phyloP scores from a whole-genome alignment of 768 basidiomycete genomes.

The Psilocybe cyanescens region DNA sequence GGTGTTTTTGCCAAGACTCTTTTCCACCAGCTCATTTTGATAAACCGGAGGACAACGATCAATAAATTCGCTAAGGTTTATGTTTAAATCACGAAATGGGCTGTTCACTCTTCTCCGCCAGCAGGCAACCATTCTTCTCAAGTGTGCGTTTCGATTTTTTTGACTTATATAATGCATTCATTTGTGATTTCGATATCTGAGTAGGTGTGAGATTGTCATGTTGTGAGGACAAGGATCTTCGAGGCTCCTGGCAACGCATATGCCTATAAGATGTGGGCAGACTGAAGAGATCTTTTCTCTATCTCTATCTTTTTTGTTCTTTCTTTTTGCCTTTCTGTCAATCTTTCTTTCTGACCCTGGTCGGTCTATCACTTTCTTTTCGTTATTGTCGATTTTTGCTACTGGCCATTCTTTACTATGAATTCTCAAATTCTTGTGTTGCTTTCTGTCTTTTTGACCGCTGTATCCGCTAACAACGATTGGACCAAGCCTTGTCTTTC shows the following conservation, averaged over 20 bases:
- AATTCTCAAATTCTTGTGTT: constrained; percentile 11
- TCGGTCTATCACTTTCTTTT: constrained; percentile 13
- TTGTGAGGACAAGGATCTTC: background rate
- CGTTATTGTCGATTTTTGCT: background rate
- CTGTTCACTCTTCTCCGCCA: background rate
- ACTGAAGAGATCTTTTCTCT: background rate
- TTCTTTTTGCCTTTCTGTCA: background rate
- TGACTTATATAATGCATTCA: background rate
- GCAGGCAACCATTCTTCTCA: background rate
- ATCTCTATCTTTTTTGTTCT: constrained; percentile 2
- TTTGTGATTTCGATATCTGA: too few relatives aligned
- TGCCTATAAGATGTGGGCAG: background rate
- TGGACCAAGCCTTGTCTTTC: constrained; percentile 44
- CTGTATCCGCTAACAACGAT: constrained; percentile 38
- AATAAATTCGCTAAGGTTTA: background rate
- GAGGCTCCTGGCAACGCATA: background rate
- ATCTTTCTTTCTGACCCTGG: constrained; percentile 16
- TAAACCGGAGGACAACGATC: background rate
- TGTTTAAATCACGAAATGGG: background rate
- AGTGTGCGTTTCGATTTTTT: background rate
- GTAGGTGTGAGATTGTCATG: background rate
- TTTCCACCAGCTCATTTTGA: background rate
- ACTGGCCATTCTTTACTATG: constrained; percentile 10
- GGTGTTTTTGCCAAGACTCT: background rate
- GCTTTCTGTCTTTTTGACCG: constrained; percentile 12